Base-by-base conservation (phyloP, 2,329 filamentous ascomycete genomes). In the Diaporthe sp. region DNA sequence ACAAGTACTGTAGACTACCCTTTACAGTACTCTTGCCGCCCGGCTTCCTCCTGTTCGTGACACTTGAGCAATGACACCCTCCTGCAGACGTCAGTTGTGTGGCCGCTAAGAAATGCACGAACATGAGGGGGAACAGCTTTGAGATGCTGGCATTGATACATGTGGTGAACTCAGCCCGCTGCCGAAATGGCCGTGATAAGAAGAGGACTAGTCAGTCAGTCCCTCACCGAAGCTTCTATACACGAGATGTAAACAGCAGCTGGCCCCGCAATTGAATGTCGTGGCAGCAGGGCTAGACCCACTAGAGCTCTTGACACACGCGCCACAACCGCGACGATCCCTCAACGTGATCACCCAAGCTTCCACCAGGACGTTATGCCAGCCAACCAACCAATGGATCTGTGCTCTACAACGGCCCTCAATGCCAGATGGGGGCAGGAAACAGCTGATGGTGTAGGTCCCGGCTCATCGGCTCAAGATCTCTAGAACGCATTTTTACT, bases 291-390 rank as follows among this genome's bases (percentile, higher is more conserved):
- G 64, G 33, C 64, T 25, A 40, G 64, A 28, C 64, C 64, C 64
- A 54, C 64, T 54, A 54, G 30, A 68, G 64, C 64, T 68, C 64
- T 40, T 28, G 64, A 68, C 30, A 45, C 38, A 52, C 64, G 64
- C 64, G 64, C 64, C 64, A 67, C 64, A 67, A 52, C 45, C 64
- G 64, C 64, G 64, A 67, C 64, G 64, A 67, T 67, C 64, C 64
- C 45, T 52, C 64, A 67, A 67, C 64, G 64, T 67, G 64, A 67
- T 67, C 64, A 52, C 64, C 64, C 45, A 52, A 40, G 45, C 64
- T 52, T 67, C 64, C 64, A 38, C 64, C 30, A 25, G 42, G 12
- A 52, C 19, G 17, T 38, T 33, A 17, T 50, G 13, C 28, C 64
- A 54, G 47, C 64, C 47, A 68, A 30, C 64, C 64, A 68, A 64